Evolutionary conservation across 768 basidiomycete genomes (phyloP).

Genomic region (Saitozyma podzolica): DNA sequence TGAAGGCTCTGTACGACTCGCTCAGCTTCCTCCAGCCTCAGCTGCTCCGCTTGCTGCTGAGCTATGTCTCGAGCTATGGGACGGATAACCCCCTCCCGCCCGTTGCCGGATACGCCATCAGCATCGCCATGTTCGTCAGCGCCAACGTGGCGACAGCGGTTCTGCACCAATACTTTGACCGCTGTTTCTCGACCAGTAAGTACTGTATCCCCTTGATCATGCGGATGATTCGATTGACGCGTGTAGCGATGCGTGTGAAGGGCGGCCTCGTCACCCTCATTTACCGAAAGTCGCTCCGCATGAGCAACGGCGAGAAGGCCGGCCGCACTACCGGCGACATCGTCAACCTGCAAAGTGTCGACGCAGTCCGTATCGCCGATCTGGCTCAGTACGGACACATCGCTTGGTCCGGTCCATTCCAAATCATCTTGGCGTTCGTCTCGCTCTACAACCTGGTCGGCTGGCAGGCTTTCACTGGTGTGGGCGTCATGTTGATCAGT

Average conservation of each 20-base stretch:
- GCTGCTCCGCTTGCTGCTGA: slow-evolving; percentile 72
- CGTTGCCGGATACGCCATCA: slow-evolving; percentile 73
- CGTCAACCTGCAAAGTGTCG: slow-evolving; percentile 87
- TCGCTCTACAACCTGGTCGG: slow-evolving; percentile 87
- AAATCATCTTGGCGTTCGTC: slow-evolving; percentile 85
- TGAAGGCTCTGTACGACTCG: slow-evolving; percentile 78
- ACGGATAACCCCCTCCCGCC: slow-evolving; percentile 53
- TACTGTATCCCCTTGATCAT: slow-evolving; percentile 6
- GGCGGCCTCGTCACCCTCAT: slow-evolving; percentile 82
- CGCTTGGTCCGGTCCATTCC: slow-evolving; percentile 75
- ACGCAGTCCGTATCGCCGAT: slow-evolving; percentile 50
- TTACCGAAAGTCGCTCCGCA: slow-evolving; percentile 79
- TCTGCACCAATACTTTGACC: slow-evolving; percentile 89
- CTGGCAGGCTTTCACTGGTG: slow-evolving; percentile 86
- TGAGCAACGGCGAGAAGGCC: slow-evolving; percentile 80
- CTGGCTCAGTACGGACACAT: slow-evolving; percentile 65
- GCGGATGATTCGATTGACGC: slow-evolving; percentile 21
- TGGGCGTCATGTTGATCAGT: slow-evolving; percentile 79
- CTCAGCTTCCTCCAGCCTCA: slow-evolving; percentile 85
- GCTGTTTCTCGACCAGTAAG: slow-evolving; percentile 56
- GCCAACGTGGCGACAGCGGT: slow-evolving; percentile 76
- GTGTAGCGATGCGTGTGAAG: slow-evolving; percentile 73
- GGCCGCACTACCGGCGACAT: slow-evolving; percentile 82
- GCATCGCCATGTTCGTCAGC: slow-evolving; percentile 73
- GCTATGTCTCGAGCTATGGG: slow-evolving; percentile 74